Evolutionary conservation across 441 rosid genomes (phyloP).

Genomic region (Metrosideros polymorpha): DNA sequence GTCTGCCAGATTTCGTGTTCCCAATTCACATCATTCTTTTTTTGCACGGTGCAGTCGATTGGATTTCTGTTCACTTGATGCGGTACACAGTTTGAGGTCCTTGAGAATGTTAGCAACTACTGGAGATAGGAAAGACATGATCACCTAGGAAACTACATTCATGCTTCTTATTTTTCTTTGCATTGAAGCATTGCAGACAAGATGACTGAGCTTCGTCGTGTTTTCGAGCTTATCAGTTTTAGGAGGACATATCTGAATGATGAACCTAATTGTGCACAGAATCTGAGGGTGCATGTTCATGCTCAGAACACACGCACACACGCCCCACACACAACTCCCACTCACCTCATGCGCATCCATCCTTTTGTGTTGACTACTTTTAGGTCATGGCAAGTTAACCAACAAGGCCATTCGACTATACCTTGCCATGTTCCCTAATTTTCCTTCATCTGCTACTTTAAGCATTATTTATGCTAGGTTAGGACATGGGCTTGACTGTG

Average conservation of each 20-base stretch:
- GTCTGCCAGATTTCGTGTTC: not conserved
- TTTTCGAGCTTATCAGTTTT: not conserved
- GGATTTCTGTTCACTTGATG: not conserved
- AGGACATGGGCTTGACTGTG: not conserved
- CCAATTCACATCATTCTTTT: not conserved
- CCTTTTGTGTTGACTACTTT: not conserved
- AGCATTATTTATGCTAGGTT: not conserved
- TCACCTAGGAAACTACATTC: not conserved
- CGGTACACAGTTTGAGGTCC: not conserved
- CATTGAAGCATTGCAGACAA: not conserved
- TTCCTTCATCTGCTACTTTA: not conserved
- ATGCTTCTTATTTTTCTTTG: not conserved
- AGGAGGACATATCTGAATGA: not conserved
- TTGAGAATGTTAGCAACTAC: not conserved
- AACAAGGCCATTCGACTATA: not conserved
- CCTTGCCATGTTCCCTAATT: not conserved
- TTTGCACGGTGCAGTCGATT: not conserved
- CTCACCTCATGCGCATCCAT: not conserved
- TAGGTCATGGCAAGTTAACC: not conserved
- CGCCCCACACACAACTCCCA: not conserved
- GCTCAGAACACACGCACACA: not conserved
- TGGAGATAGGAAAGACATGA: not conserved
- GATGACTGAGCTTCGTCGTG: not conserved
- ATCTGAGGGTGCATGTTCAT: rapidly evolving
- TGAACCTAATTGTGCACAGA: not conserved